Conservation (phyloP, 2,329 filamentous ascomycete species). For the Penicillium sp. region DNA sequence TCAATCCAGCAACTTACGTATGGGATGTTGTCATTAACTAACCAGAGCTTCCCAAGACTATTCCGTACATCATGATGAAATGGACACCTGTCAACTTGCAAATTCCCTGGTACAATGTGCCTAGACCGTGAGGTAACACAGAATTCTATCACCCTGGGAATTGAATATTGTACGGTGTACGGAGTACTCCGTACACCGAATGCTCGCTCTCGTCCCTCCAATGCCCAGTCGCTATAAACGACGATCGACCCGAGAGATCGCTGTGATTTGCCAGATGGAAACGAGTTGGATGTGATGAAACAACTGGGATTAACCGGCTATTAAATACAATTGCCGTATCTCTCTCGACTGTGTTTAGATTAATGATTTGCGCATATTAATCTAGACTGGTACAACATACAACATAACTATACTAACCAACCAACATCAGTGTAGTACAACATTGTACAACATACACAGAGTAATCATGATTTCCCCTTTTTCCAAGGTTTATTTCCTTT, state of each 20-base stretch:
- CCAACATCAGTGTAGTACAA: too few relatives aligned
- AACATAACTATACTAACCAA: background rate
- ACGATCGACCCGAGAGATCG: constrained; percentile 9
- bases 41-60: too few relatives aligned
- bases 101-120: background rate
- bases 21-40: background rate
- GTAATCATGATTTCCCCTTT: background rate
- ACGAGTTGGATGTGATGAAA: background rate
- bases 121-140: background rate
- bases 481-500: background rate
- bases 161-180: background rate
- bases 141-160: background rate
- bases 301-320: background rate
- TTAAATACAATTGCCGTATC: background rate
- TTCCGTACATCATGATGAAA: background rate
- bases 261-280: constrained; percentile 4
- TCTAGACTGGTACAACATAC: background rate
- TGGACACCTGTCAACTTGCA: background rate
- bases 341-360: too few relatives aligned
- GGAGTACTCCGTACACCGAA: background rate
- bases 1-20: background rate
- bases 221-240: constrained; percentile 9
- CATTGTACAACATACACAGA: background rate
- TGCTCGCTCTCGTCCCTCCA: background rate
- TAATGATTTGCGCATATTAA: background rate